Conservation (phyloP, 345 rosid genomes). For the Durio zibethinus region DNA sequence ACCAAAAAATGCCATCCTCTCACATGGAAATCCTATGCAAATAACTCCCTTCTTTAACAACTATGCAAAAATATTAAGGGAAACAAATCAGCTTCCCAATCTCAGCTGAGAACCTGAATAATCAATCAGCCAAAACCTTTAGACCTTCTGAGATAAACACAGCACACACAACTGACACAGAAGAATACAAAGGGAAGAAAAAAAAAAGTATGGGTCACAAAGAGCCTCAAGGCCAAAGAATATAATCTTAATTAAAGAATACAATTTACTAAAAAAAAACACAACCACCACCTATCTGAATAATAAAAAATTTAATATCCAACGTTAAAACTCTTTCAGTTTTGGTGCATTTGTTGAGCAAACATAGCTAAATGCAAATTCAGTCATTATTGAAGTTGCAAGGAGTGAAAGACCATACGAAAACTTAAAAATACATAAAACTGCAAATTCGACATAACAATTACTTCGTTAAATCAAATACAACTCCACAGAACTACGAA, state of each 20-base stretch:
- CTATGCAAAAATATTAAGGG: neutral
- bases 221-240: neutral
- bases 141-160: neutral
- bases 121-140: conserved; percentile 1
- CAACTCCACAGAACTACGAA: neutral
- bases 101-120: conserved; percentile 24
- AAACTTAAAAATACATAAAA: neutral
- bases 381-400: neutral
- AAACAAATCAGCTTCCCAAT: conserved; percentile 10
- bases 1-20: conserved; percentile 84
- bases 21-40: conserved; percentile 41
- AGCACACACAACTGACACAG: neutral
- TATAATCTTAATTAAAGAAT: neutral
- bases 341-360: neutral
- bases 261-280: conserved; percentile 1
- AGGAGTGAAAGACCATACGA: neutral
- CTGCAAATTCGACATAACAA: neutral
- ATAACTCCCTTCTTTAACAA: conserved; percentile 1
- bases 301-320: neutral
- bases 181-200: neutral
- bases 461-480: neutral
- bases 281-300: neutral
- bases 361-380: neutral
- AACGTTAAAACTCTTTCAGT: conserved; percentile 8
- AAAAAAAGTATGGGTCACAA: neutral